A percentile compares a stretch with the other conserved stretches of the same genome.
These are phyloP conservation scores for Alternaria solani DNA, from an alignment of 2,329 filamentous ascomycete genomes.

Conservation along the genomic window DNA sequence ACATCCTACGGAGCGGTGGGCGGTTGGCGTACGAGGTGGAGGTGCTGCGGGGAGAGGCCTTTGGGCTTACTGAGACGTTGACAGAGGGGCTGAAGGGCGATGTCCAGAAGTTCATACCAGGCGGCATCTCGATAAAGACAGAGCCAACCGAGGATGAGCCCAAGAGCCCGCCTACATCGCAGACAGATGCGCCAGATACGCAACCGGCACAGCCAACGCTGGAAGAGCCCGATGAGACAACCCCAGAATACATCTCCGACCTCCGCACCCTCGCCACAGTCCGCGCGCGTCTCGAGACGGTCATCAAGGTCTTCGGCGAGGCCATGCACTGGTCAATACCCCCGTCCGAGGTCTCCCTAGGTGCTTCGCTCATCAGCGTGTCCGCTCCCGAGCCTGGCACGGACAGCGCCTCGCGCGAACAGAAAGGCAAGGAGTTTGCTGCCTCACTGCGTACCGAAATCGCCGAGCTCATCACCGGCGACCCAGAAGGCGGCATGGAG, in stretches of 20 bases:
- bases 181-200: conserved; percentile 7
- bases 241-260: conserved; percentile 70
- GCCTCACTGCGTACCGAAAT: conserved; percentile 76
- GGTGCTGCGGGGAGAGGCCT: conserved; percentile 84
- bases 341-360: conserved; percentile 83
- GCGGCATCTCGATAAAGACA: conserved; percentile 39
- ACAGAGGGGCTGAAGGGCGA: conserved; percentile 76
- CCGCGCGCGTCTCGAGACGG: conserved; percentile 81
- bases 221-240: conserved; percentile 19
- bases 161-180: conserved; percentile 3
- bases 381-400: conserved; percentile 80
- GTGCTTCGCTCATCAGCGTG: conserved; percentile 87
- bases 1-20: conserved; percentile 88
- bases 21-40: conserved; percentile 94
- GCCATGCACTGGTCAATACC: conserved; percentile 96
- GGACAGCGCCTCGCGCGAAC: conserved; percentile 75
- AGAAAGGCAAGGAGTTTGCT: conserved; percentile 85
- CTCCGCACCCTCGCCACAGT: conserved; percentile 85
- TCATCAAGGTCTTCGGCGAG: conserved; percentile 90
- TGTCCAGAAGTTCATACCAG: conserved; percentile 74
- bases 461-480: conserved; percentile 67
- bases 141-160: conserved; percentile 10
- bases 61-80: conserved; percentile 80
- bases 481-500: conserved; percentile 68
- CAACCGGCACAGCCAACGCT: background rate